Percentiles rank a stretch among this genome's conserved stretches.
Evolutionary conservation across 2,329 filamentous ascomycete species (phyloP).

Genomic region (Tolypocladium amazonense): DNA sequence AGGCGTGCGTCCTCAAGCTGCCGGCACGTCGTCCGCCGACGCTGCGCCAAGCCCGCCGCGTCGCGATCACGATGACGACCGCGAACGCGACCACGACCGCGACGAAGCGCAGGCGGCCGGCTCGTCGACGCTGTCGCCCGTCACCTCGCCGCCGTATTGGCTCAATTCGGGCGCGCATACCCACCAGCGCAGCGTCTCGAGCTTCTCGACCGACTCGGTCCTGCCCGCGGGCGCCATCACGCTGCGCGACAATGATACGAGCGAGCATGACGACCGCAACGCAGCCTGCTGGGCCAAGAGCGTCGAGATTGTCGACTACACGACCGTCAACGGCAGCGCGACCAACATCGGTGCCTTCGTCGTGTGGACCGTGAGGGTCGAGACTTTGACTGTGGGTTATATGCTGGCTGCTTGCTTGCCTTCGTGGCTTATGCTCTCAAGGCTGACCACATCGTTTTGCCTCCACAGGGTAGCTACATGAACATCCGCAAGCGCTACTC

Average conservation of each 20-base stretch:
- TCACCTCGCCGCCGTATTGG: constrained; percentile 36
- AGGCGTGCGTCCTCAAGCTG: neutral
- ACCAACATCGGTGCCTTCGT: constrained; percentile 76
- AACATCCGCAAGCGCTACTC: constrained; percentile 70
- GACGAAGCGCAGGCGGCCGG: neutral
- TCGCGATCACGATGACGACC: constrained; percentile 6
- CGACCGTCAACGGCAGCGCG: constrained; percentile 44
- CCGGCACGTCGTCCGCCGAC: neutral
- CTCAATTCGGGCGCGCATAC: constrained; percentile 14
- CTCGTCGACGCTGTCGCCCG: constrained; percentile 14
- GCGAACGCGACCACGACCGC: neutral
- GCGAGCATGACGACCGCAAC: constrained; percentile 37
- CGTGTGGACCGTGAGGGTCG: constrained; percentile 83
- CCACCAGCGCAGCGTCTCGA: constrained; percentile 29
- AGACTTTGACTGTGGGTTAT: constrained; percentile 65
- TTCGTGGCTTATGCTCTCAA: neutral
- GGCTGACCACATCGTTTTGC: neutral
- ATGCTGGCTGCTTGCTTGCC: no score
- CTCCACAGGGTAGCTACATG: constrained; percentile 44
- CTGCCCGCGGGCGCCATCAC: constrained; percentile 45
- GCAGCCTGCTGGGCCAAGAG: constrained; percentile 55
- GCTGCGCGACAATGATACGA: constrained; percentile 50
- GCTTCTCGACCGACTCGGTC: constrained; percentile 36
- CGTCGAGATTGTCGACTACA: constrained; percentile 47
- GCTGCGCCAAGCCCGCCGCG: neutral